phyloP scores from a whole-genome alignment of 805 yeast genomes.

The Monosporozyma aquatica region DNA sequence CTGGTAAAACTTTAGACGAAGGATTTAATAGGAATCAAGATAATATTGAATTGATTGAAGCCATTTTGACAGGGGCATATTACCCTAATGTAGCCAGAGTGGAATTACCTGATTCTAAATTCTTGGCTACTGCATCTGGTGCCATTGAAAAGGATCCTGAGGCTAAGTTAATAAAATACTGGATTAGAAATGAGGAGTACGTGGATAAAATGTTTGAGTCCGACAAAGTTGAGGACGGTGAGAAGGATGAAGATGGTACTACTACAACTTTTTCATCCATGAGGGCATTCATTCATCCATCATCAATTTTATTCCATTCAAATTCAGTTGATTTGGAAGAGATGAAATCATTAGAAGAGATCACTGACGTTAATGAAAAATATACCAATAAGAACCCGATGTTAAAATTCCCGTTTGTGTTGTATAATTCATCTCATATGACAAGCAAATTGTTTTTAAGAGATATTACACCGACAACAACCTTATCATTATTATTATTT shows the following conservation, averaged over 20 bases:
- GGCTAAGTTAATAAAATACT: constrained; percentile 58
- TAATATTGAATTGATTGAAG: constrained; percentile 45
- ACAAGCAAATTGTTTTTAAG: constrained; percentile 63
- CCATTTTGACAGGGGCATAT: constrained; percentile 70
- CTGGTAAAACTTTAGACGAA: constrained; percentile 14
- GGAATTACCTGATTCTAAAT: constrained; percentile 75
- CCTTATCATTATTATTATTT: constrained; percentile 65
- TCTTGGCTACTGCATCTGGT: constrained; percentile 59
- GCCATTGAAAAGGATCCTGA: constrained; percentile 83
- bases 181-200: constrained; percentile 58
- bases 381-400: constrained; percentile 28
- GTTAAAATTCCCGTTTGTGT: constrained; percentile 49
- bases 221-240: no score
- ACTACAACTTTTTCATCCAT: constrained; percentile 39
- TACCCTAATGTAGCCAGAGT: constrained; percentile 79
- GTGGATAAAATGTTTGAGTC: constrained; percentile 24
- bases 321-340: constrained; percentile 25
- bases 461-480: constrained; percentile 72
- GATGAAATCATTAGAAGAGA: constrained; percentile 16
- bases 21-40: constrained; percentile 42
- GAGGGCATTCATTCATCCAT: constrained; percentile 80
- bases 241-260: constrained; percentile 9
- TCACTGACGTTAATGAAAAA: constrained; percentile 13
- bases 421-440: constrained; percentile 49
- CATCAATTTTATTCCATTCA: constrained; percentile 60